A percentile compares a stretch with the other conserved stretches of the same genome.
phyloP scores from a whole-genome alignment of 1,284 basidiomycete species.

The Cryptococcus floricola region DNA sequence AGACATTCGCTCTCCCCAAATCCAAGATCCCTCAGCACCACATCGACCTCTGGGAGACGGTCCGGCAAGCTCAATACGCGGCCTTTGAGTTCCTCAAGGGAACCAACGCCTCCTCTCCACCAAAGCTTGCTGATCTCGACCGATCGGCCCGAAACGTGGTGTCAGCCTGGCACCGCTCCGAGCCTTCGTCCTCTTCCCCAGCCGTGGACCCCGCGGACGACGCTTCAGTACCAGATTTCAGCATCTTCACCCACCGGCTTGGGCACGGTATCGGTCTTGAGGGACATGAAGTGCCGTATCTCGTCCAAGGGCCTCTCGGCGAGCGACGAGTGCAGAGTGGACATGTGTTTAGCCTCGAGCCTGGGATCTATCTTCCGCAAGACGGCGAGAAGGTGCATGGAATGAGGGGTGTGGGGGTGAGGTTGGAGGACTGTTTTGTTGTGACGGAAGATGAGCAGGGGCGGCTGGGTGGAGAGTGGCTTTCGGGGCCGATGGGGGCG shows the following conservation, averaged over 20 bases:
- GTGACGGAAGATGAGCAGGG: constrained; percentile 57
- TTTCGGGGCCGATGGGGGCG: constrained; percentile 35
- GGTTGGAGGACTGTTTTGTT: constrained; percentile 78
- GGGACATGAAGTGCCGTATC: constrained; percentile 74
- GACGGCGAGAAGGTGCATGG: constrained; percentile 9
- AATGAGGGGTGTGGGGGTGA: constrained; percentile 67
- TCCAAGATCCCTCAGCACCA: constrained; percentile 60
- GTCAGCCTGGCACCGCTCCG: constrained; percentile 48
- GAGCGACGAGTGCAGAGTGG: constrained; percentile 56
- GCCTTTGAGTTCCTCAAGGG: constrained; percentile 52
- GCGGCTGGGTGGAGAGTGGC: constrained; percentile 40
- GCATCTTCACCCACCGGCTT: constrained; percentile 73
- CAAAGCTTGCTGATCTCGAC: constrained; percentile 59
- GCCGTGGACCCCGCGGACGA: neutral
- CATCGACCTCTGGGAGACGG: constrained; percentile 62
- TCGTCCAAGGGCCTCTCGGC: constrained; percentile 58
- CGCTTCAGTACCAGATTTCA: constrained; percentile 41
- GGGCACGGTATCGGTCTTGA: constrained; percentile 71
- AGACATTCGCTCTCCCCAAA: constrained; percentile 66
- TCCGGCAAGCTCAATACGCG: constrained; percentile 61
- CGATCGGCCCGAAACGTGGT: constrained; percentile 61
- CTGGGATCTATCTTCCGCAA: constrained; percentile 67
- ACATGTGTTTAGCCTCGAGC: constrained; percentile 77
- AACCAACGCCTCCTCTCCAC: constrained; percentile 55
- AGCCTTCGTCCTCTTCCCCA: neutral